These are phyloP conservation scores for Hygrocybe coccinea DNA, from an alignment of 768 basidiomycete species.

Conservation along the genomic window DNA sequence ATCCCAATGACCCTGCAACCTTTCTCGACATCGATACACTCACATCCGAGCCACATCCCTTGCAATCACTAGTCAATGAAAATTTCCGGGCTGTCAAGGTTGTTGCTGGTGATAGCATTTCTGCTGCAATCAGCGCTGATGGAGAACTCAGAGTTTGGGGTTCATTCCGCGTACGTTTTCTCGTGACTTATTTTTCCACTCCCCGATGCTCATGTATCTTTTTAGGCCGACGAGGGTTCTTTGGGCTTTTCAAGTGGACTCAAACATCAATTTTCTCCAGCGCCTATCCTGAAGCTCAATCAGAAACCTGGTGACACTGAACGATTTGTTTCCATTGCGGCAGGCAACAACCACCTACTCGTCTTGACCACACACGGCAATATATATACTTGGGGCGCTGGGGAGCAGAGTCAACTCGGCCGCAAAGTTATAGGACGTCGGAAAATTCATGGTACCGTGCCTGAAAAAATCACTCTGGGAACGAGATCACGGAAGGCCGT, in stretches of 20 bases:
- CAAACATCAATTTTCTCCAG: constrained; percentile 64
- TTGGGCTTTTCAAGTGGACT: constrained; percentile 75
- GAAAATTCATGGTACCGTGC: constrained; percentile 83
- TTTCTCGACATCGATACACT: constrained; percentile 54
- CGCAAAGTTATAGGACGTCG: constrained; percentile 84
- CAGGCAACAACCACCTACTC: constrained; percentile 85
- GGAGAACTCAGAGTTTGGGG: constrained; percentile 87
- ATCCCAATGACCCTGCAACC: constrained; percentile 54
- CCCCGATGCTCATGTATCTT: constrained; percentile 7
- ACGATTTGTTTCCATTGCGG: constrained; percentile 68
- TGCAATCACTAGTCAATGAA: constrained; percentile 67
- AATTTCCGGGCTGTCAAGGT: constrained; percentile 80
- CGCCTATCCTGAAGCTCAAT: constrained; percentile 52
- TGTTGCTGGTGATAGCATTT: constrained; percentile 83
- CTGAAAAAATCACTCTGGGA: constrained; percentile 80
- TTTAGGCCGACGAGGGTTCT: constrained; percentile 68
- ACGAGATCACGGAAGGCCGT: constrained; percentile 54
- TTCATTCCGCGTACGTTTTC: constrained; percentile 70
- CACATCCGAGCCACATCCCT: constrained; percentile 57
- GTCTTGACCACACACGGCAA: constrained; percentile 84
- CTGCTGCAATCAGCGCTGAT: constrained; percentile 72
- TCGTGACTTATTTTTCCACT: constrained; percentile 1
- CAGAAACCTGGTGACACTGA: constrained; percentile 62
- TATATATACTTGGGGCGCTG: constrained; percentile 86
- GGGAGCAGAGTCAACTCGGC: constrained; percentile 87